Evolutionary conservation across 352 stramenopile species (phyloP), one percentile per base, ranked within the genome.

Genomic region (Phytophthora megakarya): DNA sequence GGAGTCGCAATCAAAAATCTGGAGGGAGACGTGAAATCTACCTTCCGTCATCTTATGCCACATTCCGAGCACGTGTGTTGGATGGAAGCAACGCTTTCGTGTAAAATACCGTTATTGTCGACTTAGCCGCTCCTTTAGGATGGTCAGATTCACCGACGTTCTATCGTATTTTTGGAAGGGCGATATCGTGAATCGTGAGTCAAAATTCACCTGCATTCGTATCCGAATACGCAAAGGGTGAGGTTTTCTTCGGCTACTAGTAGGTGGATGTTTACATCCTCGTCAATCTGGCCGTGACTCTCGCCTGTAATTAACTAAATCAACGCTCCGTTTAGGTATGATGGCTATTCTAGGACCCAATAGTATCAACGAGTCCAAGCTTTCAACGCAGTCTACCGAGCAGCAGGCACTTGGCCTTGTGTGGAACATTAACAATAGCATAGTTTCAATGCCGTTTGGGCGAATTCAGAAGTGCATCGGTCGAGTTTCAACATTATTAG

Each of bases 251-350:
- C 21, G 45, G 30, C 0, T 76, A 59, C 25, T 51, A 73, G 18
- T 79, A 60, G 60, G 55, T 72, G 0, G 71, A 73, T 26, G 67
- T 73, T 28, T 67, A 76, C 16, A 59, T 76, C n/a, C 7, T 73
- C 0, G 51, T 79, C 13, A 66, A 75, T n/a, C n/a, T 5, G 49
- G 61, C 3, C 3, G 12, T 3, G 30, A 40, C 26, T 3, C 19
- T 11, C 53, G 57, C 5, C 46, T 59, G 1, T 22, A 65, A 16
- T 23, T 65, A 0, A 61, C 61, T 2, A 48, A 58, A 25, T n/a
- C 57, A 8, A 57, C 62, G 0, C 38, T 70, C 3, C 57, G 65
- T 1, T 33, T 56, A 0, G 50, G 52, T 1, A 73, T 78, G 54
- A 44, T 75, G 37, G 66, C 55, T 0, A 43, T 70, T 1, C 54